A percentile compares a stretch with the other conserved stretches of the same genome.
phyloP scores from a whole-genome alignment of 169 alveolate genomes.

The Plasmodium malariae region DNA sequence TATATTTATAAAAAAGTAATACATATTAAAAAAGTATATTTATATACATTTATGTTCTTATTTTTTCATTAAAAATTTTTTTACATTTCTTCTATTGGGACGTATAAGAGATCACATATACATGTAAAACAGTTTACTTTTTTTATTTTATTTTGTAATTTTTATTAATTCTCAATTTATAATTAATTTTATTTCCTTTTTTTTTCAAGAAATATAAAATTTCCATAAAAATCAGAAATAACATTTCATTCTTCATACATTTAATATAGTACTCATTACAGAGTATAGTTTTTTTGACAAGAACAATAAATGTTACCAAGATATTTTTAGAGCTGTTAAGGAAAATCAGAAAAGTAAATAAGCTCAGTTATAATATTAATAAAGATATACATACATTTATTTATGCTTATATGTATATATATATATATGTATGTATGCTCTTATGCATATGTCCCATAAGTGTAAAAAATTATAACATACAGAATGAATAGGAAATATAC shows the following conservation, averaged over 20 bases:
- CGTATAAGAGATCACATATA: background rate
- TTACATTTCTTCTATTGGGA: too few relatives aligned
- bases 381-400: conserved; percentile 10
- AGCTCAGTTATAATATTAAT: background rate
- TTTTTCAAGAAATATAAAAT: conserved; percentile 1
- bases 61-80: background rate
- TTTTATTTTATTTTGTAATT: background rate
- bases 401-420: too few relatives aligned
- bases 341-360: conserved; percentile 37
- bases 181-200: conserved; percentile 5
- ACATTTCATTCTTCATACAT: conserved; percentile 21
- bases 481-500: background rate
- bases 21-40: background rate
- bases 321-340: conserved; percentile 23
- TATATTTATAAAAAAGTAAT: background rate
- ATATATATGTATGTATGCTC: conserved; percentile 4
- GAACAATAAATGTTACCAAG: conserved; percentile 25
- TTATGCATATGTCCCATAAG: background rate
- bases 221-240: conserved; percentile 5
- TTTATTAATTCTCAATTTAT: background rate
- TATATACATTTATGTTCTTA: background rate
- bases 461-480: background rate
- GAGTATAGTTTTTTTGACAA: conserved; percentile 2
- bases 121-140: background rate
- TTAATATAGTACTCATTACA: conserved; percentile 14